phyloP scores from a whole-genome alignment of 148 eudicot genomes.

The Polygonum maritimum region DNA sequence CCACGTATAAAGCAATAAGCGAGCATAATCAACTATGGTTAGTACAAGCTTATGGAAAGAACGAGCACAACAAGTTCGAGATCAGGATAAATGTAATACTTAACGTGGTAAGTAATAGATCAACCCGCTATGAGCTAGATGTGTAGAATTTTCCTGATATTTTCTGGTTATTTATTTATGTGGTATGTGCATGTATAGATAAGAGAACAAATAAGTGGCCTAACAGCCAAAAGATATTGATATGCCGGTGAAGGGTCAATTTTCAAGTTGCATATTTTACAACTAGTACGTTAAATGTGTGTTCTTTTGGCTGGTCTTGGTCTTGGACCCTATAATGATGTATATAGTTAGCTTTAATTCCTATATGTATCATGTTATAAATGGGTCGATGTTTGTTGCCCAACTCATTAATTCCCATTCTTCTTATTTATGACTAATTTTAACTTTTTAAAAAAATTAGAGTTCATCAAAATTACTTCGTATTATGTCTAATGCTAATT shows the following conservation, averaged over 20 bases:
- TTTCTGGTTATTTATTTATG: too few species aligned
- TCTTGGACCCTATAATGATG: not conserved
- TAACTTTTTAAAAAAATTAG: too few species aligned
- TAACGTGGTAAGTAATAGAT: too few species aligned
- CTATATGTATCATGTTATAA: not conserved
- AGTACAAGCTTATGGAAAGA: too few species aligned
- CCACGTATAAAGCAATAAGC: too few species aligned
- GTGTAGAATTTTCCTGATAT: too few species aligned
- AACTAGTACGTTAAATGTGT: not conserved
- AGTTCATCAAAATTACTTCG: too few species aligned
- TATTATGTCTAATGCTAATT: too few species aligned
- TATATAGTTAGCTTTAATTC: not conserved
- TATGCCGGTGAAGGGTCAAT: constrained; percentile 2
- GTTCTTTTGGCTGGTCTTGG: not conserved
- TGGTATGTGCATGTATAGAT: not conserved
- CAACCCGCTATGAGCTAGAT: too few species aligned
- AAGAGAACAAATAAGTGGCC: not conserved
- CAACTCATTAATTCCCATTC: not conserved
- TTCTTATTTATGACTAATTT: not conserved
- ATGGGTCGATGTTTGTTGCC: not conserved
- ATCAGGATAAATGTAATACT: too few species aligned
- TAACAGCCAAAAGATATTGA: not conserved
- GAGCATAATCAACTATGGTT: too few species aligned
- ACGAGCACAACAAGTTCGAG: too few species aligned
- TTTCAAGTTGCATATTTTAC: not conserved